phyloP scores from a whole-genome alignment of 345 rosid genomes.

The Draba incana region DNA sequence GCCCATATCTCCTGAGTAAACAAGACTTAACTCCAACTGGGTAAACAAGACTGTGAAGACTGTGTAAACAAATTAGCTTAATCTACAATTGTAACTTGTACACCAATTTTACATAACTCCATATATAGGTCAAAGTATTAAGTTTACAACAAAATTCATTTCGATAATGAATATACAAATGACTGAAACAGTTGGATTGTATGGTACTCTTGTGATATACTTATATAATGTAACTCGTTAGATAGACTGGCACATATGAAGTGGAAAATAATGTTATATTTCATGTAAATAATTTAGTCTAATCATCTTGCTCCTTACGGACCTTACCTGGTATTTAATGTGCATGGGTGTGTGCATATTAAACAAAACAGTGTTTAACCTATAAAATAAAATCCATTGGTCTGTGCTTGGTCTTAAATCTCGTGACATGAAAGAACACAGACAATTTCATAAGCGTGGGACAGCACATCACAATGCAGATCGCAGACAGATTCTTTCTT shows the following conservation, averaged over 20 bases:
- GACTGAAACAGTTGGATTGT: not conserved
- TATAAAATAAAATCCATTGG: constrained; percentile 28
- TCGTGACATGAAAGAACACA: constrained; percentile 40
- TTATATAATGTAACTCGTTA: not conserved
- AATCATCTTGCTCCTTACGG: constrained; percentile 26
- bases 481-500: constrained; percentile 38
- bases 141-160: not conserved
- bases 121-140: not conserved
- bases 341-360: constrained; percentile 32
- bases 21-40: too few relatives aligned
- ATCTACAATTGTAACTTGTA: too few relatives aligned
- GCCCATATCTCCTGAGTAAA: too few relatives aligned
- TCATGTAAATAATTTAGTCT: constrained; percentile 5
- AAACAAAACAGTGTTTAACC: constrained; percentile 27
- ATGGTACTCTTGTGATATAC: constrained; percentile 14
- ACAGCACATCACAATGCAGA: constrained; percentile 39
- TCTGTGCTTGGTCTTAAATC: constrained; percentile 44
- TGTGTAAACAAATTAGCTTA: too few relatives aligned
- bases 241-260: constrained; percentile 22
- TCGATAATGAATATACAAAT: not conserved
- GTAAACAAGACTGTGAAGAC: too few relatives aligned
- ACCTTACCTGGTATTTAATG: constrained; percentile 34
- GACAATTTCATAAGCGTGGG: constrained; percentile 42
- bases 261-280: constrained; percentile 16
- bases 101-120: too few relatives aligned